Conservation (phyloP, 23 red algal species). For the Gracilaria vermiculophylla region DNA sequence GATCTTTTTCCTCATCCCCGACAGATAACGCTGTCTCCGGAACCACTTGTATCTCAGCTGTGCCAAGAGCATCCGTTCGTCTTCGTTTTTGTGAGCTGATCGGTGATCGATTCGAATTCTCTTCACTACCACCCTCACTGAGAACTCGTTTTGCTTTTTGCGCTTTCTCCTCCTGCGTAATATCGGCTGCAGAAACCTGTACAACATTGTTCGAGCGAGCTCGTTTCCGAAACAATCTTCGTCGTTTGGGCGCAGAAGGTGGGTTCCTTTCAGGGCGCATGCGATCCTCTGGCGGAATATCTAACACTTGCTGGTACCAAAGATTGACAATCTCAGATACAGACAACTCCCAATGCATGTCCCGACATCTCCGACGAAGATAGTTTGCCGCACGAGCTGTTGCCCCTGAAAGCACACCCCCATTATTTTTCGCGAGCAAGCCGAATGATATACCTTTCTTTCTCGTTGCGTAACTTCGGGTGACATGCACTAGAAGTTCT, state of each 20-base stretch:
- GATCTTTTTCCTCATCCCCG: background rate
- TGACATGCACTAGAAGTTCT: constrained; percentile 43
- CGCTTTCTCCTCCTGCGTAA: background rate
- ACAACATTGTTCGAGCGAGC: background rate
- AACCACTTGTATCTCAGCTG: background rate
- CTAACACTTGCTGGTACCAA: constrained; percentile 19
- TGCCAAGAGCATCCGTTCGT: background rate
- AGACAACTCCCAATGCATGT: constrained; percentile 9
- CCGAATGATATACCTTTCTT: constrained; percentile 33
- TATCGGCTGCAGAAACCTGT: background rate
- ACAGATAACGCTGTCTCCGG: background rate
- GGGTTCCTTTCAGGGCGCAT: background rate
- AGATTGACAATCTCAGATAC: constrained; percentile 24
- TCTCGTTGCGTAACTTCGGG: constrained; percentile 17
- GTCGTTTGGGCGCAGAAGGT: background rate
- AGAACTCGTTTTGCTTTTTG: background rate
- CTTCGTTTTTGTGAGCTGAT: background rate
- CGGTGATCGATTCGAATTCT: background rate
- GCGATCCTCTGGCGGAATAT: constrained; percentile 24
- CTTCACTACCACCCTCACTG: background rate
- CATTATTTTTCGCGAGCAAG: background rate
- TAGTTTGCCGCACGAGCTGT: constrained; percentile 26
- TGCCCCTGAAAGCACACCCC: background rate
- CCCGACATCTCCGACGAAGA: background rate
- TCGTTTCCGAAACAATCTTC: background rate